Evolutionary conservation across 768 basidiomycete species (phyloP).

Genomic region (Pleurotus djamor): DNA sequence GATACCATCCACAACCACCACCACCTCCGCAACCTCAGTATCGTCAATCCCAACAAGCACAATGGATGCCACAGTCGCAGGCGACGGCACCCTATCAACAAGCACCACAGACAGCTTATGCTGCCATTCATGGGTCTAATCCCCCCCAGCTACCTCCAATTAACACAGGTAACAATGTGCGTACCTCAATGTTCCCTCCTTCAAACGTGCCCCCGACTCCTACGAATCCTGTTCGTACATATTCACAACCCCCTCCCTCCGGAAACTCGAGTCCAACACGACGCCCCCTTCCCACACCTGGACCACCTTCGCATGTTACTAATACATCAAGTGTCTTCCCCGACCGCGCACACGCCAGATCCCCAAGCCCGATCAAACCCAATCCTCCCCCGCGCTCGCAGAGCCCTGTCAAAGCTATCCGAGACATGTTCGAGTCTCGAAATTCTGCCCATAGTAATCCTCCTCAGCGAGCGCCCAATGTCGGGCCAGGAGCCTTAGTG

Average conservation of each 20-base stretch:
- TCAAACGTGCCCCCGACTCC: not conserved
- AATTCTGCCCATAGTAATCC: not conserved
- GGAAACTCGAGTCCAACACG: constrained; percentile 1
- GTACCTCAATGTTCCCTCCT: not conserved
- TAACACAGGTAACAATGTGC: not conserved
- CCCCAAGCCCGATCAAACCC: constrained; percentile 1
- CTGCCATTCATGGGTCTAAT: not conserved
- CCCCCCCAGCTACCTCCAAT: constrained; percentile 8
- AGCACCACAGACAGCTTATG: constrained; percentile 1
- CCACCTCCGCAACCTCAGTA: constrained; percentile 5
- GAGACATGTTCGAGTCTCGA: constrained; percentile 1
- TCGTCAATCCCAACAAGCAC: constrained; percentile 18
- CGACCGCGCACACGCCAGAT: not conserved
- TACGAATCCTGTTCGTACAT: not conserved
- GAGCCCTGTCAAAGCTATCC: constrained; percentile 5
- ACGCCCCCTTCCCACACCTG: not conserved
- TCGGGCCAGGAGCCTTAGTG: not conserved
- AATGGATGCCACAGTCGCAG: constrained; percentile 4
- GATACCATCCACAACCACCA: constrained; percentile 6
- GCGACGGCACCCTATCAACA: constrained; percentile 5
- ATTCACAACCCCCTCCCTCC: not conserved
- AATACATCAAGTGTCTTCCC: not conserved
- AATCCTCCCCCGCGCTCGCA: not conserved
- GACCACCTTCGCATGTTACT: not conserved
- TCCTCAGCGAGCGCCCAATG: not conserved